Conservation (phyloP, 1,284 basidiomycete species). For the Leccinum pseudoinsigne region DNA sequence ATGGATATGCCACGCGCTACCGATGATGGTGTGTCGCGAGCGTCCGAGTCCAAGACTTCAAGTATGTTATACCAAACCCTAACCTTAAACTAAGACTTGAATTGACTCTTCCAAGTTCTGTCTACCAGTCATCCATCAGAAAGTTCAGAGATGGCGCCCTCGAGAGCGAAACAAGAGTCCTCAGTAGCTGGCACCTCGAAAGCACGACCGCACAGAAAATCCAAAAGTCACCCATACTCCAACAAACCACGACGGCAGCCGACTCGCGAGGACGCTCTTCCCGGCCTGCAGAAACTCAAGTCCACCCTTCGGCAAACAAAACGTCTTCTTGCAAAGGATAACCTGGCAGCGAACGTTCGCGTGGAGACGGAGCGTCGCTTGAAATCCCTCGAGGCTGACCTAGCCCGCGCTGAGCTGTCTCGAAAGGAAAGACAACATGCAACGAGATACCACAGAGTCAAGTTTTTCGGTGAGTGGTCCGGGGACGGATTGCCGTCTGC, state of each 20-base stretch:
- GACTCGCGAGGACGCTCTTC: slow-evolving; percentile 30
- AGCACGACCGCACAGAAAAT: slow-evolving; percentile 18
- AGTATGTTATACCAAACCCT: not conserved
- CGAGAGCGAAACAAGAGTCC: slow-evolving; percentile 11
- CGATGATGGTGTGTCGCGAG: not conserved
- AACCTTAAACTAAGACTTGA: not conserved
- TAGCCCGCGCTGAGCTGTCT: slow-evolving; percentile 57
- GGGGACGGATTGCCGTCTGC: not conserved
- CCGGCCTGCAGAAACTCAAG: slow-evolving; percentile 81
- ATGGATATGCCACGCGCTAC: not conserved
- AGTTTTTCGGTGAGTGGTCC: slow-evolving; percentile 76
- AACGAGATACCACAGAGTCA: slow-evolving; percentile 79
- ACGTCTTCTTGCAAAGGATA: slow-evolving; percentile 80
- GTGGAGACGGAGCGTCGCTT: slow-evolving; percentile 77
- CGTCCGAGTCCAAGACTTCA: too few species aligned
- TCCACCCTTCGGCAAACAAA: slow-evolving; percentile 75
- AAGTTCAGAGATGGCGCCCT: slow-evolving; percentile 17
- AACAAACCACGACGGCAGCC: slow-evolving; percentile 21
- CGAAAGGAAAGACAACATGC: slow-evolving; percentile 74
- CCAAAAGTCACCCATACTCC: slow-evolving; percentile 17
- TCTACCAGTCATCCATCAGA: not conserved
- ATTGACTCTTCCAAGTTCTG: not conserved
- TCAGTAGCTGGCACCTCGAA: slow-evolving; percentile 16
- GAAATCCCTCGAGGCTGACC: slow-evolving; percentile 73
- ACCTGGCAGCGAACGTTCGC: slow-evolving; percentile 74